Evolutionary conservation across 1,284 basidiomycete species (phyloP).

Genomic region (Sphaerobolus stellatus): DNA sequence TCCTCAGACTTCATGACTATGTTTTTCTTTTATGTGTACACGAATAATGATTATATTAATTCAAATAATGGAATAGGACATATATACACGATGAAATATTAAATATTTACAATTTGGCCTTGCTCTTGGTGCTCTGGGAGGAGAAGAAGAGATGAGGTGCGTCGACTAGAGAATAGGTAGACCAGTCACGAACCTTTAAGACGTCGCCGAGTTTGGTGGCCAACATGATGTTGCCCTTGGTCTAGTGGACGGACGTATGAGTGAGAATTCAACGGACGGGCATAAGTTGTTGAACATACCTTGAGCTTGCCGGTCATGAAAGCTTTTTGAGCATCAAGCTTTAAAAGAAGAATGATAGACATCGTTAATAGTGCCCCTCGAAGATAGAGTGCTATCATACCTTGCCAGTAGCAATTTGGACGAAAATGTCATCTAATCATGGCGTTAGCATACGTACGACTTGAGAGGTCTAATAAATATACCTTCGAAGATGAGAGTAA

Average conservation of each 20-base stretch:
- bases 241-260: constrained; percentile 42
- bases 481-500: constrained; percentile 69
- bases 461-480: constrained; percentile 17
- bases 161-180: neutral
- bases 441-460: neutral
- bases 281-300: constrained; percentile 27
- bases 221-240: constrained; percentile 84
- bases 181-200: constrained; percentile 64
- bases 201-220: constrained; percentile 85
- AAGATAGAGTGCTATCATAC: constrained; percentile 31
- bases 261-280: neutral
- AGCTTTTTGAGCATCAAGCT: constrained; percentile 88
- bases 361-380: constrained; percentile 19
- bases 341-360: constrained; percentile 17
- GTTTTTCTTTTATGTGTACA: too few species aligned
- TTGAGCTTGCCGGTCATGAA: constrained; percentile 90
- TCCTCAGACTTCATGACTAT: too few species aligned
- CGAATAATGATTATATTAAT: constrained; percentile 1
- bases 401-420: constrained; percentile 67
- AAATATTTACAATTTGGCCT: constrained; percentile 36
- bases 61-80: neutral
- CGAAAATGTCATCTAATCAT: constrained; percentile 58
- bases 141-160: neutral
- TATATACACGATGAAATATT: neutral
- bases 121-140: constrained; percentile 35